Evolutionary conservation across 768 basidiomycete species (phyloP), one percentile per base, ranked within the genome.

Genomic region (Pholiota conissans): DNA sequence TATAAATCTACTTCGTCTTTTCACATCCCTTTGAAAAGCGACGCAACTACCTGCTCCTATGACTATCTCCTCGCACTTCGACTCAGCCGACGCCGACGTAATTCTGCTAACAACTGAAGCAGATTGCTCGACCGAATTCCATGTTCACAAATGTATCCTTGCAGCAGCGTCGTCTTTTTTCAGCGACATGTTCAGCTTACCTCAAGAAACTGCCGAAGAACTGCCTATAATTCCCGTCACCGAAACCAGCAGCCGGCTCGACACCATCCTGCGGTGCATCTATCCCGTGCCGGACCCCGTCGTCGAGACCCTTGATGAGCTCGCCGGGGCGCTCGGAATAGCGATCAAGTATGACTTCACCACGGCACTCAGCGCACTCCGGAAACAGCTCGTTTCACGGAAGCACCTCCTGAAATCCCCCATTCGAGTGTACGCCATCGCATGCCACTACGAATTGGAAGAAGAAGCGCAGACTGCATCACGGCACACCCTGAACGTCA

Each of bases 141-240:
- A 74, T 39, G 81, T 84, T 29, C 89, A 89, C 70, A 76, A 77
- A 58, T 81, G 79, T 67, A 79, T 91, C 59, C 80, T 91, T 48
- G 72, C 81, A 10, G 74, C 77, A 4, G 84, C 86, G 1, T 90
- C 89, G 5, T 78, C 84, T 2, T 86, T 90, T 71, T 91, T 90
- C 70, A 67, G 70, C 51, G 81, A 86, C 55, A 84, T 90, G 85
- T 86, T 91, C 65, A 69, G 81, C 20, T 73, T 90, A 16, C 86
- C 89, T 4, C 87, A 89, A 56, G 49, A 42, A 32, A 61, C 70
- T 37, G 40, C 45, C 16, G 64, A 65, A 16, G 58, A 61, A 14
- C 66, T 70, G 24, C 83, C 84, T 9, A 61, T 81, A 48, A 76
- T 91, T 27, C 80, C 84, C 1, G 74, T 89, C 3, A 73, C 84